Percentiles rank a stretch among this genome's conserved stretches.
phyloP scores from a whole-genome alignment of 441 rosid genomes.

The Euphorbia corollata region DNA sequence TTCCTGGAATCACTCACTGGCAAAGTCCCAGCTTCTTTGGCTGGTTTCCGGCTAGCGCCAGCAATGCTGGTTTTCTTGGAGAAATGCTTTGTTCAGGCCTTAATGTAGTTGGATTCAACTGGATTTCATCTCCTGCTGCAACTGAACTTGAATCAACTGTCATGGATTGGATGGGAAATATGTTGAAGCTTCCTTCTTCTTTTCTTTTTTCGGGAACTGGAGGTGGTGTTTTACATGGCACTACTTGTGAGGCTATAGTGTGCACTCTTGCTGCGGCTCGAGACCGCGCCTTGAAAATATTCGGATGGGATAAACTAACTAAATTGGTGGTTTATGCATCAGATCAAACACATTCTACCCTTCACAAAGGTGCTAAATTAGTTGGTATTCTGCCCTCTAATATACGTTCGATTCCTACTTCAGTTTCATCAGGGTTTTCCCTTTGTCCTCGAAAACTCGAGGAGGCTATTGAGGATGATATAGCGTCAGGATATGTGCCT shows the following conservation, averaged over 20 bases:
- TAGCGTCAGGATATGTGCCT: slow-evolving; percentile 21
- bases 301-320: slow-evolving; percentile 16
- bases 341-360: slow-evolving; percentile 29
- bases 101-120: slow-evolving; percentile 28
- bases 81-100: slow-evolving; percentile 33
- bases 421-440: slow-evolving; percentile 16
- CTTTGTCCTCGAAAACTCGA: slow-evolving; percentile 10
- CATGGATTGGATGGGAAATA: slow-evolving; percentile 30
- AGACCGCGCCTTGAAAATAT: slow-evolving; percentile 14
- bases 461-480: slow-evolving; percentile 13
- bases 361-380: slow-evolving; percentile 24
- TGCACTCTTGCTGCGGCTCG: slow-evolving; percentile 32
- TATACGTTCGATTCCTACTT: slow-evolving; percentile 16
- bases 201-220: slow-evolving; percentile 32
- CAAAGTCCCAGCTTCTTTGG: slow-evolving; percentile 32
- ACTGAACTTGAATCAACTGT: slow-evolving; percentile 30
- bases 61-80: slow-evolving; percentile 31
- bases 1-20: slow-evolving; percentile 38
- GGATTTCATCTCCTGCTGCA: slow-evolving; percentile 26
- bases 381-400: slow-evolving; percentile 25
- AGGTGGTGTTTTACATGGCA: slow-evolving; percentile 32
- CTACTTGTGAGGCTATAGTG: slow-evolving; percentile 25
- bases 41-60: slow-evolving; percentile 23
- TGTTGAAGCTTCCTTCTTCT: slow-evolving; percentile 26
- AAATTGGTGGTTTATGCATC: slow-evolving; percentile 33